A percentile compares a stretch with the other conserved stretches of the same genome.
These are phyloP conservation scores for Botryosphaeria agaves DNA, from an alignment of 2,329 filamentous ascomycete genomes.

Conservation along the genomic window DNA sequence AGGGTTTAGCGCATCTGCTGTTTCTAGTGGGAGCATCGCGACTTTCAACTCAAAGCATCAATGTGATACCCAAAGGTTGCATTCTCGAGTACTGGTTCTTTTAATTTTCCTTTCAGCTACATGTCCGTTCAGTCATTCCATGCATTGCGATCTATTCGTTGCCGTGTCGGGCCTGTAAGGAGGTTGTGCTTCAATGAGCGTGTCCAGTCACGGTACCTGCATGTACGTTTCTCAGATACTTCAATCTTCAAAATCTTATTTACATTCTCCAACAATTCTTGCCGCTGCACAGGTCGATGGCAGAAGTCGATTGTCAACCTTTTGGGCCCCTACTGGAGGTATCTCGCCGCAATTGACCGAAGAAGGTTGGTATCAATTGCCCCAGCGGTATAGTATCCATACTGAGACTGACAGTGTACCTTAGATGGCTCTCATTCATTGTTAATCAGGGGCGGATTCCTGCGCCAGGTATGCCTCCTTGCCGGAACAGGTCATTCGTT, in stretches of 20 bases:
- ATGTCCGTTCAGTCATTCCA: no score
- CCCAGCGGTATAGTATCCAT: constrained; percentile 2
- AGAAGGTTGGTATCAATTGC: no score
- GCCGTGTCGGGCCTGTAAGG: no score
- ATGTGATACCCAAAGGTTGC: no score
- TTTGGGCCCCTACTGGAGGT: constrained; percentile 66
- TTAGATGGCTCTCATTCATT: constrained; percentile 25
- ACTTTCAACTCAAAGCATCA: no score
- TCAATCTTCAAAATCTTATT: background rate
- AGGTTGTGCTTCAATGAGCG: background rate
- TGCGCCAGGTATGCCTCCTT: constrained; percentile 20
- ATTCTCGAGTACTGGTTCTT: no score
- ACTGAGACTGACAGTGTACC: no score
- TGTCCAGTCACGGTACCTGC: constrained; percentile 10
- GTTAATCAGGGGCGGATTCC: constrained; percentile 26
- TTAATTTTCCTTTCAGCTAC: no score
- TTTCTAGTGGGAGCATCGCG: no score
- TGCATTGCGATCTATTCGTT: no score
- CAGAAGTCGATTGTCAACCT: constrained; percentile 46
- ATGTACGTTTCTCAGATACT: constrained; percentile 17
- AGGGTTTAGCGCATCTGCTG: no score
- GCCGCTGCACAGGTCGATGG: constrained; percentile 34
- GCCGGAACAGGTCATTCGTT: constrained; percentile 14
- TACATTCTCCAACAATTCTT: background rate
- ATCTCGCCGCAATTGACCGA: constrained; percentile 37